A percentile compares a stretch with the other conserved stretches of the same genome.
Conservation (phyloP, 2,329 filamentous ascomycete species). For the Ceratocystis papillata region DNA sequence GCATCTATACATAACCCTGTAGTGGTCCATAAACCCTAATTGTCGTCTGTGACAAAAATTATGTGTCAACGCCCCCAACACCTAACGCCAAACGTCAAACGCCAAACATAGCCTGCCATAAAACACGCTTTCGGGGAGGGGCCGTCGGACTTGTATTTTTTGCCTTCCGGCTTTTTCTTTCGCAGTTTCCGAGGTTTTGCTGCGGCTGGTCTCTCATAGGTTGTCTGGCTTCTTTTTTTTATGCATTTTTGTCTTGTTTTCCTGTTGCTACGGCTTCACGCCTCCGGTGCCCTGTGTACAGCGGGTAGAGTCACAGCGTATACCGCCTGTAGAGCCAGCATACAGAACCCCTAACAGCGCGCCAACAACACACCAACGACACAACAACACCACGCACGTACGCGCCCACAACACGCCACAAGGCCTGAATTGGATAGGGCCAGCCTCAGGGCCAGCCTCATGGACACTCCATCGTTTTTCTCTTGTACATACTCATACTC, state of each 20-base stretch:
- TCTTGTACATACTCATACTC: not conserved
- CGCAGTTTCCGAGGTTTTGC: not conserved
- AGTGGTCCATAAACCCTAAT: too few relatives aligned
- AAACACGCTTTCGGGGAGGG: not conserved
- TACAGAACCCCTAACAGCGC: not conserved
- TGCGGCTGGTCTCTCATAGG: too few relatives aligned
- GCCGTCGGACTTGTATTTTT: not conserved
- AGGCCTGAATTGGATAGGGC: constrained; percentile 4
- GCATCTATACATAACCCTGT: too few relatives aligned
- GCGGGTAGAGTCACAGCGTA: not conserved
- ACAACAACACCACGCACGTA: not conserved
- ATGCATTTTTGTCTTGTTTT: not conserved
- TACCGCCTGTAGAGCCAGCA: not conserved
- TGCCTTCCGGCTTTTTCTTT: not conserved
- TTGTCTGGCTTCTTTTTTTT: not conserved
- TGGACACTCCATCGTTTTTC: not conserved
- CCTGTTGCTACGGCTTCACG: not conserved
- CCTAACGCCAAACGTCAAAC: not conserved
- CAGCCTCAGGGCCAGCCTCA: constrained; percentile 8
- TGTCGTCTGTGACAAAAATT: too few relatives aligned
- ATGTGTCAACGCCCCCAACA: too few relatives aligned
- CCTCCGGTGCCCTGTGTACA: not conserved
- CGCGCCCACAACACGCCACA: not conserved
- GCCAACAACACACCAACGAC: too few relatives aligned
- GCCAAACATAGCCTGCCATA: not conserved